Base-by-base conservation (phyloP, 2,329 filamentous ascomycete species). In the Scytalidium sp. region DNA sequence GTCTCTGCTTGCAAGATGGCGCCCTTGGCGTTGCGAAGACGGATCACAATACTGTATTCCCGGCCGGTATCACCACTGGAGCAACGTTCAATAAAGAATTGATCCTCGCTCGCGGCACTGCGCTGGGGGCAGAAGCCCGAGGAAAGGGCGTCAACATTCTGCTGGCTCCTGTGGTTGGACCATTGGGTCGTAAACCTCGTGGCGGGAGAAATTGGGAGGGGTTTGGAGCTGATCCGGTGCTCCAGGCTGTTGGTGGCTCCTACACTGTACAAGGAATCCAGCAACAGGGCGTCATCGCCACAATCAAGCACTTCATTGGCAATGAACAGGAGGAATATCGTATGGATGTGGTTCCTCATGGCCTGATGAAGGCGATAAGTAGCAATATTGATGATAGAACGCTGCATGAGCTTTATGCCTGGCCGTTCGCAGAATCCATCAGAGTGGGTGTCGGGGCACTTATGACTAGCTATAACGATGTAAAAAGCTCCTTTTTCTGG, bases 381-480 rank as follows among this genome's bases (percentile, higher is more conserved):
- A 69, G 68, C 19, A 81, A 83, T 56, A 74, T 81, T 13, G 78
- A 82, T 47, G 82, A 85, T 62, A 69, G 80, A 6, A 80, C 81
- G 8, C 68, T 84, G 50, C 81, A 84, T 59, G 82, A 84, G 59
- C 67, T 83, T 2, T 83, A 82, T 54, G 63, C 75, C 6, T 83
- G 80, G 80, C 80, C 80, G 2, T 84, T 83, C 64, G 75, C 75
- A 25, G 63, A 69, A 41, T 65, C 63, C 7, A 60, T 96, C 41
- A 81, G 80, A 53, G 88, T 87, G 11, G 90, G 90, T 21, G 88
- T 91, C 4, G 87, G 82, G 1, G 85, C 85, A 7, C 75, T 95
- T 47, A 95, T 96, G 90, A 91, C 89, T 64, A 81, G 83, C 2
- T 96, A 96, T 58, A 87, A 89, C 62, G 82, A 81, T 60, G 68